Evolutionary conservation across 192 early-diverging fungal species (phyloP), one percentile per base, ranked within the genome.

Genomic region (Phlyctochytrium planicorne): DNA sequence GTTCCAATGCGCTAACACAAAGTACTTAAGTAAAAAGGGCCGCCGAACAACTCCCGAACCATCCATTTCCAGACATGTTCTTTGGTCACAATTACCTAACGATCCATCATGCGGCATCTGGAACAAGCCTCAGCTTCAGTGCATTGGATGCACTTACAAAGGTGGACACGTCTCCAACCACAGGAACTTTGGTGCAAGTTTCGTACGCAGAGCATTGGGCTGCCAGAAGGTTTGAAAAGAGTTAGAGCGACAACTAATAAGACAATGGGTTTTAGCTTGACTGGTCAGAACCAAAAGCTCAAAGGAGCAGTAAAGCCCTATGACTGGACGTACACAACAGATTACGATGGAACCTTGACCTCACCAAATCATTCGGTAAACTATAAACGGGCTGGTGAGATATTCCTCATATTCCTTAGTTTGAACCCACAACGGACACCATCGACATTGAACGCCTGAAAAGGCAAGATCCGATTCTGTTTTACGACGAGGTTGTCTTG

Each of bases 251-350:
- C n/a, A n/a, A n/a, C n/a, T n/a, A n/a, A n/a, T n/a, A n/a, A n/a
- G n/a, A n/a, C n/a, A n/a, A n/a, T n/a, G n/a, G n/a, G n/a, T n/a
- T n/a, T n/a, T 14, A 36, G 55, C 17, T 29, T 31, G 4, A 17
- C 36, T 32, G 69, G 52, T 52, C 37, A 65, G 57, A 65, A 74
- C 52, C 67, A 67, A 70, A 86, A 75, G 78, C 92, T 93, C 65
- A 91, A 88, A 40, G 87, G 93, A 68, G 86, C 92, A n/a, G 77
- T 91, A 59, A 94, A 91, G 63, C 94, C 95, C 12, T 99, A 96
- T 63, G 96, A 99, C 74, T 99, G 97, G 97, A 99, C 96, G 0
- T 96, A 93, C 63, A 81, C 91, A 2, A 95, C 95, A 30, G 75
- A 79, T 17, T 95, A 96, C 80, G 74, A 72, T 27, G 94, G 94